phyloP scores from a whole-genome alignment of 352 stramenopile genomes.

The Phytopythium oedochilum region DNA sequence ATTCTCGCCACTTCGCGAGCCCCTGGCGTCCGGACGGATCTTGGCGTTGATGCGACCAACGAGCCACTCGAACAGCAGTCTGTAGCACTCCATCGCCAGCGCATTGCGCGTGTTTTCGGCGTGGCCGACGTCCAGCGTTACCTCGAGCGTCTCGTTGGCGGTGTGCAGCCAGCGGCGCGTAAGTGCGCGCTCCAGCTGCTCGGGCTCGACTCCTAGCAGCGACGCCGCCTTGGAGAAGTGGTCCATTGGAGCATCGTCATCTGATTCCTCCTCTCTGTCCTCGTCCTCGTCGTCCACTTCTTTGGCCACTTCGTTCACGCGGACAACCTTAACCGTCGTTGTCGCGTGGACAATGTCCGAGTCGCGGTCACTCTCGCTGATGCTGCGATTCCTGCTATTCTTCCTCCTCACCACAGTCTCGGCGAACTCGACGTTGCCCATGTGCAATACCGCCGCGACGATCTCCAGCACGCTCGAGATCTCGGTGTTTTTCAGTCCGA shows the following conservation, averaged over 20 bases:
- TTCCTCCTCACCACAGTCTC: background rate
- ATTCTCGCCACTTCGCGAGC: background rate
- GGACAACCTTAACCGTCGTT: slow-evolving; percentile 2
- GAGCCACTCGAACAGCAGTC: slow-evolving; percentile 93
- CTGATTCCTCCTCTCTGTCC: background rate
- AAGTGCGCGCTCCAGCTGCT: slow-evolving; percentile 49
- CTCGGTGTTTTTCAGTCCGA: slow-evolving; percentile 63
- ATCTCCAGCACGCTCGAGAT: slow-evolving; percentile 64
- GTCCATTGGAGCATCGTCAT: background rate
- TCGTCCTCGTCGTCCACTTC: slow-evolving; percentile 1
- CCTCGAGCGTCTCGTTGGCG: slow-evolving; percentile 68
- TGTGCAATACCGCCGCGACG: slow-evolving; percentile 79
- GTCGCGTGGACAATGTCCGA: background rate
- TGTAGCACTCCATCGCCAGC: slow-evolving; percentile 92
- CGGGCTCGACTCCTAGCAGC: slow-evolving; percentile 52
- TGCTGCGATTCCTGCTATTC: background rate
- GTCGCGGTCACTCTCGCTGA: slow-evolving; percentile 8
- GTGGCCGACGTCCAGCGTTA: slow-evolving; percentile 58
- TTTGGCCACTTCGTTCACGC: background rate
- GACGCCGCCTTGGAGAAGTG: slow-evolving; percentile 51
- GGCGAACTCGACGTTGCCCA: slow-evolving; percentile 83
- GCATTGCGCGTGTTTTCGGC: slow-evolving; percentile 82
- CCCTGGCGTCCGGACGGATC: slow-evolving; percentile 33
- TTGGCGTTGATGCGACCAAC: slow-evolving; percentile 89
- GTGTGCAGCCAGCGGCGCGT: slow-evolving; percentile 61